Percentiles rank a stretch among this genome's conserved stretches.
These are phyloP conservation scores for Eimeria maxima DNA, from an alignment of 169 alveolate species.

Conservation along the genomic window DNA sequence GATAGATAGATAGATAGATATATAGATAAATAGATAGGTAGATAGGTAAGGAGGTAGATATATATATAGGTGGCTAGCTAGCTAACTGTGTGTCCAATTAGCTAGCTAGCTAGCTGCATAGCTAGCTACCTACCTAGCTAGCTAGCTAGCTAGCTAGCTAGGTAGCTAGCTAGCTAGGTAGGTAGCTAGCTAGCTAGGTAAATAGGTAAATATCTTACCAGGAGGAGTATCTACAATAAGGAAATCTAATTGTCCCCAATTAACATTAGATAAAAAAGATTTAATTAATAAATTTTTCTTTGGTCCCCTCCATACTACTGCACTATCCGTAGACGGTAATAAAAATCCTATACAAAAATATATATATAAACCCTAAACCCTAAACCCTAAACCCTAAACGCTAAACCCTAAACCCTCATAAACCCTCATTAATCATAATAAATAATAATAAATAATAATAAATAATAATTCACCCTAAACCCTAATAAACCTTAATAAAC, in stretches of 20 bases:
- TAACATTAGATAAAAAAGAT: slow-evolving; percentile 98
- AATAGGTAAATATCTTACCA: slow-evolving; percentile 86
- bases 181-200: too few species aligned
- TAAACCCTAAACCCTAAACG: not conserved
- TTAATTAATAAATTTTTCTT: slow-evolving; percentile 97
- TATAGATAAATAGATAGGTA: too few species aligned
- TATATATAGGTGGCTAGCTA: too few species aligned
- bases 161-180: too few species aligned
- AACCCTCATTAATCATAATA: not conserved
- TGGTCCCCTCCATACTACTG: slow-evolving; percentile 99
- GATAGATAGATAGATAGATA: too few species aligned
- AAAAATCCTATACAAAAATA: slow-evolving; percentile 92
- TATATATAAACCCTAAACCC: too few species aligned
- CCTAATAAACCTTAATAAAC: not conserved
- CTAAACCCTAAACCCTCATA: not conserved
- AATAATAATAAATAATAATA: not conserved
- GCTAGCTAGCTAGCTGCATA: too few species aligned
- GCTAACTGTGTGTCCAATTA: too few species aligned
- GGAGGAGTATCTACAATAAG: slow-evolving; percentile 99
- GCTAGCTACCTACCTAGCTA: too few species aligned
- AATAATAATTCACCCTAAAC: too few species aligned
- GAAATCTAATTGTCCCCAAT: slow-evolving; percentile 98
- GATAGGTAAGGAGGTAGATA: too few species aligned
- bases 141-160: too few species aligned
- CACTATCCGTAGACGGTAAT: slow-evolving; percentile 96